A percentile compares a stretch with the other conserved stretches of the same genome.
Evolutionary conservation across 2,329 filamentous ascomycete genomes (phyloP).

Genomic region (Diaporthe vexans): DNA sequence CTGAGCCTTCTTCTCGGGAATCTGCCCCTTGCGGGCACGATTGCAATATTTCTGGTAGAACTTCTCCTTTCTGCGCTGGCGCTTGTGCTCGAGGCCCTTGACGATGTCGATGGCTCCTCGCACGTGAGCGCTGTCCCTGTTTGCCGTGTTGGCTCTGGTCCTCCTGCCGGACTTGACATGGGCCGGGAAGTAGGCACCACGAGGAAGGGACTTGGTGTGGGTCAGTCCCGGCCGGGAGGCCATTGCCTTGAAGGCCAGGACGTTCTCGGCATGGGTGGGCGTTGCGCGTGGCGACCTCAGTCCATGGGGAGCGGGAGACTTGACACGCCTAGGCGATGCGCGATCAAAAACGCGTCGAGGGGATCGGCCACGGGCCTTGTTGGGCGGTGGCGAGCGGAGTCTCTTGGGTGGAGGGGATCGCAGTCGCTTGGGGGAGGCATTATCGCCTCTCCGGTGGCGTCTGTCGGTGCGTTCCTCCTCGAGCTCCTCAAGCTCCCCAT

Average conservation of each 20-base stretch:
- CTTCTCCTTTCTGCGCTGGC: conserved; percentile 93
- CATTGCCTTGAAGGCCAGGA: conserved; percentile 60
- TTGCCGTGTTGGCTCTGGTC: conserved; percentile 49
- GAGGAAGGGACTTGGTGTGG: conserved; percentile 89
- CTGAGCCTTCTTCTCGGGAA: conserved; percentile 74
- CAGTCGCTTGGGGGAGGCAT: conserved; percentile 72
- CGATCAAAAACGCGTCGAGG: conserved; percentile 73
- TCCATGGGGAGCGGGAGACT: conserved; percentile 77
- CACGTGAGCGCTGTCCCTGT: conserved; percentile 72
- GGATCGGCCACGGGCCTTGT: conserved; percentile 66
- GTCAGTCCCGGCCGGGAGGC: conserved; percentile 75
- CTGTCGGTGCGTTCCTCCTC: conserved; percentile 66
- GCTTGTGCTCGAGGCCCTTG: conserved; percentile 94
- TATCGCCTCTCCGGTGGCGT: conserved; percentile 64
- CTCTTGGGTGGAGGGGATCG: conserved; percentile 67
- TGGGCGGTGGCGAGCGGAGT: conserved; percentile 65
- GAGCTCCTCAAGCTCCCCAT: conserved; percentile 78
- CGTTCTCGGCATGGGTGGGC: conserved; percentile 57
- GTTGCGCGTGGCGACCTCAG: conserved; percentile 64
- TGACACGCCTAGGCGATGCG: conserved; percentile 78
- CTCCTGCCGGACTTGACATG: conserved; percentile 57
- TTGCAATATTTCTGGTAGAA: conserved; percentile 91
- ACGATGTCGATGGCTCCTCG: conserved; percentile 98
- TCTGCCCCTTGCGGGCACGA: conserved; percentile 79
- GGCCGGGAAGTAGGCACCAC: conserved; percentile 79